Base-by-base conservation (phyloP, 208 protist genomes). In the Trypanosoma platydactyli region DNA sequence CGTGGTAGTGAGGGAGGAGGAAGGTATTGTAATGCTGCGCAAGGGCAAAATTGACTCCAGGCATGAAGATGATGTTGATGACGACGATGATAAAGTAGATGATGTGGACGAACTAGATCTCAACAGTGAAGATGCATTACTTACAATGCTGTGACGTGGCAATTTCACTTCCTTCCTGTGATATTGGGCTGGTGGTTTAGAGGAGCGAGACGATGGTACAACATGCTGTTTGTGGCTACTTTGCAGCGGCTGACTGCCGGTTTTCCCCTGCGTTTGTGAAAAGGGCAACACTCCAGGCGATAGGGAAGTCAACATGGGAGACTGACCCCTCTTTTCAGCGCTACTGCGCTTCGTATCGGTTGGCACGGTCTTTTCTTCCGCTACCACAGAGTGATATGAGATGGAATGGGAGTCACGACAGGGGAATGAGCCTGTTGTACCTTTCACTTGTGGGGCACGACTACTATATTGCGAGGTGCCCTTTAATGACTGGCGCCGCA, bases 61-160 rank as follows among this genome's bases (percentile, higher is more conserved):
- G 0, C 40, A 38, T n/a, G 54, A 45, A 2, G 16, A 20, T 45
- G 54, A 59, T 7, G 54, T 44, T 16, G 62, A 35, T 1, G 35
- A 57, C 12, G 38, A 56, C 6, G 50, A 58, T 38, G 30, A 50
- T 16, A 42, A 38, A 16, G 22, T 1, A 30, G 51, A n/a, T 33
- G 51, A 7, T 27, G 52, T 66, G 30, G 51, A 68, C 22, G 27
- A 68, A 50, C 62, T 68, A 25, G 49, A 51, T 7, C 51, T 59
- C 9, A 68, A 27, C 38, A 68, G 38, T 12, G 51, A 58, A 0
- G 27, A 55, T 13, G 22, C 18, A 12, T 3, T 29, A 20, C 35
- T 52, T 24, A 1, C 12, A 13, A 11, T 9, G 33, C 33, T 38
- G 33, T 38, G 33, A 38, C 33, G 33, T 9, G 33, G 33, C 9